phyloP scores from a whole-genome alignment of 208 protist genomes.

The Tritrichomonas musculus region DNA sequence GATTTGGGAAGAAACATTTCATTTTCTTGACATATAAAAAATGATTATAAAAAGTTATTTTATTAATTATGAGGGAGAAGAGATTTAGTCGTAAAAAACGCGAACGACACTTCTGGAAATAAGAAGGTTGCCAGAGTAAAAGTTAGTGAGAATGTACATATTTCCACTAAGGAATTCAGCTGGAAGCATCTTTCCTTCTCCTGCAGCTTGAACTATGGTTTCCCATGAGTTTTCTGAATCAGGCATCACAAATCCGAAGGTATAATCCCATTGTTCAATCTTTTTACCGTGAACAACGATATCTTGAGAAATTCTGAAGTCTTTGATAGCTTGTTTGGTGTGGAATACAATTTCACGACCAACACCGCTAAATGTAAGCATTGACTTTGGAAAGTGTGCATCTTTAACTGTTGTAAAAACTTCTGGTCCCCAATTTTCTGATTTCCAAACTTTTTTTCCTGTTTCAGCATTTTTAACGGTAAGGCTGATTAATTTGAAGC shows the following conservation, averaged over 20 bases:
- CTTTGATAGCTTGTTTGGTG: not conserved
- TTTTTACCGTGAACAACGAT: not conserved
- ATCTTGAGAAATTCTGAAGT: not conserved
- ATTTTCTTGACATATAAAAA: too few species aligned
- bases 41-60: too few species aligned
- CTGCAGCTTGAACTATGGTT: slow-evolving; percentile 1
- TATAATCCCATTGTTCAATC: not conserved
- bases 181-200: slow-evolving; percentile 29
- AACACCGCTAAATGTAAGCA: not conserved
- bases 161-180: slow-evolving; percentile 18
- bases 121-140: not conserved
- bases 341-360: not conserved
- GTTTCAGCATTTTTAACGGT: not conserved
- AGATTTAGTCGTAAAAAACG: not conserved
- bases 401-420: not conserved
- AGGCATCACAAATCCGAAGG: slow-evolving; percentile 9
- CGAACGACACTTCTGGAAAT: not conserved
- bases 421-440: not conserved
- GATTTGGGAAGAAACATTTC: too few species aligned
- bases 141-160: not conserved
- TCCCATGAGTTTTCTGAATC: slow-evolving; percentile 20
- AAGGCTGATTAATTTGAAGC: not conserved
- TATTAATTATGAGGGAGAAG: not conserved
- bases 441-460: not conserved
- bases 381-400: not conserved